Base-by-base conservation (phyloP, 345 rosid genomes). In the Brassica carinata region DNA sequence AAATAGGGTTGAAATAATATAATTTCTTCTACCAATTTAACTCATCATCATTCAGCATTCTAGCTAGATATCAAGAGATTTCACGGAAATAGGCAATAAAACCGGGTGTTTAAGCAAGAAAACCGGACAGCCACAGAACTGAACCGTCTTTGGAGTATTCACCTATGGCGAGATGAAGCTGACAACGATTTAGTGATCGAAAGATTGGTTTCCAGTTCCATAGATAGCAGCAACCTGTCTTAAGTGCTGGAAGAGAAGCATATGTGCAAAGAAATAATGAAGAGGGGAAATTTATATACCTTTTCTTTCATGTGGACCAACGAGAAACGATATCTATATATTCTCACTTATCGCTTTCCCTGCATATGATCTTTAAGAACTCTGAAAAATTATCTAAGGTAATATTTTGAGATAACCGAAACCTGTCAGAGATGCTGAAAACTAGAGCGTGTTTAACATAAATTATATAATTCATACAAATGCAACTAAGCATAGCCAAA, bases 391-490 rank as follows among this genome's bases (percentile, higher is more conserved):
- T 3, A 8, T 8, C 7, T 36, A 29, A 45, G 67, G 61, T 67
- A 29, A 40, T 58, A 67, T 59, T 62, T 48, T 79, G 68, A 0
- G 26, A 48, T 73, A 68, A 68, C 40, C 0, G 2, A 67, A 67
- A 73, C 74, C 17, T 69, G 79, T 64, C 66, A 75, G 11, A 68
- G n/a, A 75, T 43, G 80, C 62, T 75, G 19, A 71, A 48, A 26
- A 68, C 15, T 8, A 43, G 10, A 31, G 76, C 10, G 36, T 27
- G 5, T 71, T 43, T 48, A 51, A 79, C 38, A 59, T 38, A 38
- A 61, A n/a, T 74, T 70, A 69, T 40, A 76, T 64, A 23, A 67
- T 72, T 72, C 81, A 48, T 76, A 76, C 81, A 81, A 67, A 59
- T 13, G 30, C 57, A 71, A 76, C 64, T 38, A 58, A 18, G 38